Conservation (phyloP, 2,329 filamentous ascomycete genomes). For the Spiromastix sp. region DNA sequence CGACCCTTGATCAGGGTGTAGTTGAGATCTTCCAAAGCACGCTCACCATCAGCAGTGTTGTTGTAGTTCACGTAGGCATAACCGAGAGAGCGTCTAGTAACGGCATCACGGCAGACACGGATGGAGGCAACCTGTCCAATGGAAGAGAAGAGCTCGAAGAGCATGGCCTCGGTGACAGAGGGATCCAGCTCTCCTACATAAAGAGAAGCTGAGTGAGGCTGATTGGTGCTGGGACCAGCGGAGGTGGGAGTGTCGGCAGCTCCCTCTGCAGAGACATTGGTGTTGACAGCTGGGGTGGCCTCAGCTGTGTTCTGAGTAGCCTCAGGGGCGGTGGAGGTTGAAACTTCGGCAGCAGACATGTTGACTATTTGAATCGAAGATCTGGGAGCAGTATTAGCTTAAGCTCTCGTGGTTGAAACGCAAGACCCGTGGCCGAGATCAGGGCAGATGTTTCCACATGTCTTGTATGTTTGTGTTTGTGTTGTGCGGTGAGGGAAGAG, state of each 20-base stretch:
- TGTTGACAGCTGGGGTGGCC: constrained; percentile 57
- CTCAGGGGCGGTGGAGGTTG: constrained; percentile 59
- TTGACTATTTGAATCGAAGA: constrained; percentile 43
- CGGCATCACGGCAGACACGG: constrained; percentile 97
- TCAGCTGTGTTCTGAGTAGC: constrained; percentile 52
- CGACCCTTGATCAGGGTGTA: constrained; percentile 99
- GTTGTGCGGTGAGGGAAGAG: constrained; percentile 4
- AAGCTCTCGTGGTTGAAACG: too few relatives aligned
- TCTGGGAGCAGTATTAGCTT: constrained; percentile 7
- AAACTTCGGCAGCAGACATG: constrained; percentile 70
- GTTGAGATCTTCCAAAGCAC: constrained; percentile 97
- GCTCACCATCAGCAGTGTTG: constrained; percentile 90
- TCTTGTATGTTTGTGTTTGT: too few relatives aligned
- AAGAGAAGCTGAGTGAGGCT: constrained; percentile 91
- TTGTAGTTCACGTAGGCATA: constrained; percentile 99
- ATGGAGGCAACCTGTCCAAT: constrained; percentile 98
- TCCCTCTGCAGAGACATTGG: constrained; percentile 46
- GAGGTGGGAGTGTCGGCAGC: constrained; percentile 43
- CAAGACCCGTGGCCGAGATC: too few relatives aligned
- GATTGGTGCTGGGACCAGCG: constrained; percentile 60
- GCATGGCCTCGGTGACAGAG: constrained; percentile 98
- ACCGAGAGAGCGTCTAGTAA: constrained; percentile 94
- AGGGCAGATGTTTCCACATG: too few relatives aligned
- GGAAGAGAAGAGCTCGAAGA: constrained; percentile 99
- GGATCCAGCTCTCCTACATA: constrained; percentile 98